phyloP scores from a whole-genome alignment of 2,329 filamentous ascomycete genomes.

The Colletotrichum orbiculare region DNA sequence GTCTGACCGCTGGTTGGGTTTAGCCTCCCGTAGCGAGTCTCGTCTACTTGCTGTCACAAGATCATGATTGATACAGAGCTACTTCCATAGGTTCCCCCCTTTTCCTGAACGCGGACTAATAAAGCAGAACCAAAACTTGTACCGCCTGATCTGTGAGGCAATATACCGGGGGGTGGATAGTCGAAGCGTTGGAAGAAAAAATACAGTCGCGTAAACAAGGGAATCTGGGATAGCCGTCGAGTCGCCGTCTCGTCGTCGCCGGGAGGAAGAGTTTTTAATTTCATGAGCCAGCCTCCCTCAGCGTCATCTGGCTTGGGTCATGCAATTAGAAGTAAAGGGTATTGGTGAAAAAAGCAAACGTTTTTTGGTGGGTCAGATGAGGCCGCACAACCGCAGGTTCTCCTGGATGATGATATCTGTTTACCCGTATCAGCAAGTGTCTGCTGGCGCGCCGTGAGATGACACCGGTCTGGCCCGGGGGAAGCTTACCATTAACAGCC shows the following conservation, averaged over 20 bases:
- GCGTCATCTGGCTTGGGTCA: conserved; percentile 38
- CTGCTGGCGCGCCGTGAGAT: conserved; percentile 14
- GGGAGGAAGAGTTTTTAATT: conserved; percentile 27
- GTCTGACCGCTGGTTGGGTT: neutral
- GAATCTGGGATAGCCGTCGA: conserved; percentile 36
- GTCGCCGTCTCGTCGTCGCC: conserved; percentile 35
- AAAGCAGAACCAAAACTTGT: conserved; percentile 29
- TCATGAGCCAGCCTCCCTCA: conserved; percentile 38
- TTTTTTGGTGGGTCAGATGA: conserved; percentile 75
- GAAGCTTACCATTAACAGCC: conserved; percentile 88
- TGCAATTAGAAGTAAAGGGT: conserved; percentile 52
- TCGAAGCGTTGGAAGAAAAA: conserved; percentile 34
- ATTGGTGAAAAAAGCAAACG: conserved; percentile 53
- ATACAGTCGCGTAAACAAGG: conserved; percentile 36
- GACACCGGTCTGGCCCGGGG: neutral
- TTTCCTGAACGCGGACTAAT: conserved; percentile 26
- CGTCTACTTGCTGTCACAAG: conserved; percentile 24
- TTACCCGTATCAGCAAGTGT: conserved; percentile 10
- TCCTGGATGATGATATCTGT: conserved; percentile 99
- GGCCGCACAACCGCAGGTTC: conserved; percentile 94
- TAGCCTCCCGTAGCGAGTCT: conserved; percentile 9
- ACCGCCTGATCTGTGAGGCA: conserved; percentile 22
- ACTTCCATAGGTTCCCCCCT: conserved; percentile 17
- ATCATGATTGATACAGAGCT: conserved; percentile 36
- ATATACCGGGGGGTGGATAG: conserved; percentile 25